phyloP scores from a whole-genome alignment of 768 basidiomycete genomes.

The Pleurotus giganteus region DNA sequence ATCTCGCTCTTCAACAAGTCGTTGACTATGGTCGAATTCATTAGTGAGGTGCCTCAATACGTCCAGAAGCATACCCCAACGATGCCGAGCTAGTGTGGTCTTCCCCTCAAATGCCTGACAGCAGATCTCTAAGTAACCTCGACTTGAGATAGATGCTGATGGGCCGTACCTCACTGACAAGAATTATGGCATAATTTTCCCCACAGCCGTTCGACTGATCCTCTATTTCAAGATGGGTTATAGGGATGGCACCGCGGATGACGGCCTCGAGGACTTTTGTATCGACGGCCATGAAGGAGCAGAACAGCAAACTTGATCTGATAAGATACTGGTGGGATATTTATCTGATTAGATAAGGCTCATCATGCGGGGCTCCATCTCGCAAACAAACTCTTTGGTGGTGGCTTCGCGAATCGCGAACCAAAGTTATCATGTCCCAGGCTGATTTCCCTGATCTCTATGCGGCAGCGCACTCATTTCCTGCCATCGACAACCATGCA shows the following conservation, averaged over 20 bases:
- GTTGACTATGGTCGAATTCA: conserved; percentile 52
- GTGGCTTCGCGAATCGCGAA: not conserved
- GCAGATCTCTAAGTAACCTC: too few species aligned
- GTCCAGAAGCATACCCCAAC: conserved; percentile 47
- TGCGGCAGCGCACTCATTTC: conserved; percentile 33
- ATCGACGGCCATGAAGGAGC: conserved; percentile 58
- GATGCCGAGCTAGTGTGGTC: conserved; percentile 73
- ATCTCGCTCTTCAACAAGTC: conserved; percentile 73
- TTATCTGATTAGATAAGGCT: conserved; percentile 9
- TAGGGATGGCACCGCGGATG: conserved; percentile 60
- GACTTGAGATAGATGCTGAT: not conserved
- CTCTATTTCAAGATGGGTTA: conserved; percentile 68
- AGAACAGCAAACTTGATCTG: not conserved
- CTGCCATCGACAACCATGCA: conserved; percentile 78
- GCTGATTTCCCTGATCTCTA: conserved; percentile 17
- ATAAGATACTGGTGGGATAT: not conserved
- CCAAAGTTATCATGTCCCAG: not conserved
- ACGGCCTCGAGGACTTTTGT: conserved; percentile 54
- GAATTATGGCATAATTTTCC: conserved; percentile 67
- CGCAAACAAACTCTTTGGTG: not conserved
- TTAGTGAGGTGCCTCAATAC: not conserved
- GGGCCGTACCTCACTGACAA: conserved; percentile 69
- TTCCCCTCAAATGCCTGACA: conserved; percentile 74
- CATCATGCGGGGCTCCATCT: too few species aligned
- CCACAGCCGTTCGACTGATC: conserved; percentile 83